phyloP scores from a whole-genome alignment of 2,329 filamentous ascomycete species.

The Aspergillus phoenicis region DNA sequence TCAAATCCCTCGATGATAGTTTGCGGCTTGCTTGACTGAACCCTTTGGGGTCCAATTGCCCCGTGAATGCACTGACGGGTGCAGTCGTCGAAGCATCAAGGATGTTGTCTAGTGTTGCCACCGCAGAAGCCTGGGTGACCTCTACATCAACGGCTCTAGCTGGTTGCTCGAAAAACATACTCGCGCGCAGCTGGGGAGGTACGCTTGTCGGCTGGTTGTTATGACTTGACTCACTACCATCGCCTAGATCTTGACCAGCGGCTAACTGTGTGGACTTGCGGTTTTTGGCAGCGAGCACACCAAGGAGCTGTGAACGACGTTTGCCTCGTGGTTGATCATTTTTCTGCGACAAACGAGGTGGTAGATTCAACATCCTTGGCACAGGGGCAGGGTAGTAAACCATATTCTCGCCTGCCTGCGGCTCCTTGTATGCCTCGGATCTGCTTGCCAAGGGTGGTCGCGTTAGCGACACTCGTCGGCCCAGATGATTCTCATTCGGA shows the following conservation, averaged over 20 bases:
- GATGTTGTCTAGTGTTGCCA: slow-evolving; percentile 86
- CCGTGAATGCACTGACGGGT: slow-evolving; percentile 87
- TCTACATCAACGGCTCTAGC: slow-evolving; percentile 58
- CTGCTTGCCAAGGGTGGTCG: slow-evolving; percentile 45
- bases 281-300: slow-evolving; percentile 60
- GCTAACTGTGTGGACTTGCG: slow-evolving; percentile 57
- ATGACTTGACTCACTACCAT: slow-evolving; percentile 19
- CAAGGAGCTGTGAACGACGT: slow-evolving; percentile 73
- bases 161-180: slow-evolving; percentile 80
- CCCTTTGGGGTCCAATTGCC: slow-evolving; percentile 79
- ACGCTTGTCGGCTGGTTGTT: slow-evolving; percentile 55
- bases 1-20: slow-evolving; percentile 25
- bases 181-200: slow-evolving; percentile 86
- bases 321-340: slow-evolving; percentile 67
- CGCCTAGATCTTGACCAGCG: slow-evolving; percentile 25
- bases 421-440: slow-evolving; percentile 42
- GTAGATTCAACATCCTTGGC: slow-evolving; percentile 88
- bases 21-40: slow-evolving; percentile 60
- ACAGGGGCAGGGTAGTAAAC: slow-evolving; percentile 95
- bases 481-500: slow-evolving; percentile 29
- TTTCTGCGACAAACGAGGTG: slow-evolving; percentile 78
- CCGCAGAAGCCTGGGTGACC: slow-evolving; percentile 75
- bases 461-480: slow-evolving; percentile 41
- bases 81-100: slow-evolving; percentile 85
- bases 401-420: slow-evolving; percentile 72